Conservation (phyloP, 2,329 filamentous ascomycete species). For the Penicillium sp. region DNA sequence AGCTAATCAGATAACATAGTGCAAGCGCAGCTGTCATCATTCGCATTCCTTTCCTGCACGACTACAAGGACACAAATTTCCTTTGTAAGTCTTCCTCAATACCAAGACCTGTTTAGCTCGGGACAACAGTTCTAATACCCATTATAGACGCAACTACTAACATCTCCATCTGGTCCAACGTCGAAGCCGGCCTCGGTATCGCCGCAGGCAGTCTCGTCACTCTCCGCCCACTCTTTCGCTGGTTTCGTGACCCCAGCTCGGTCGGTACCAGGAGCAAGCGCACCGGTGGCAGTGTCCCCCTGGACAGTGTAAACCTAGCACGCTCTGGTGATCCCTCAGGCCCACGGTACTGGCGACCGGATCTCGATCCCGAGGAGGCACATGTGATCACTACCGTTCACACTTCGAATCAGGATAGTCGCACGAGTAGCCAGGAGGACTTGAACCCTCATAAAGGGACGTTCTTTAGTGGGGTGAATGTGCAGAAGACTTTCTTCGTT, state of each 20-base stretch:
- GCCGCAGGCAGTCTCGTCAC: slow-evolving; percentile 51
- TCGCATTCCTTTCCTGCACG: slow-evolving; percentile 36
- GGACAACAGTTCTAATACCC: slow-evolving; percentile 8
- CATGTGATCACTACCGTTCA: slow-evolving; percentile 31
- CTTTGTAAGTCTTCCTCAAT: slow-evolving; percentile 29
- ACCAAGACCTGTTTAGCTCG: no score
- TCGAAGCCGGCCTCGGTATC: slow-evolving; percentile 43
- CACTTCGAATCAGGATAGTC: slow-evolving; percentile 26
- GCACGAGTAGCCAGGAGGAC: slow-evolving; percentile 35
- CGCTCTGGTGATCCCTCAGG: slow-evolving; percentile 16
- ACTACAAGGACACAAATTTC: slow-evolving; percentile 33
- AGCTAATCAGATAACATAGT: slow-evolving; percentile 18
- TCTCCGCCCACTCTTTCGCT: slow-evolving; percentile 50
- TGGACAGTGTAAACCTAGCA: slow-evolving; percentile 29
- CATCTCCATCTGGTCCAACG: slow-evolving; percentile 44
- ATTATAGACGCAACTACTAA: slow-evolving; percentile 32
- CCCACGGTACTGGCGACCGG: slow-evolving; percentile 33
- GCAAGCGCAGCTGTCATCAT: slow-evolving; percentile 39
- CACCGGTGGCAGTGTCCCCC: slow-evolving; percentile 29
- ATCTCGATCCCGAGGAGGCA: slow-evolving; percentile 27
- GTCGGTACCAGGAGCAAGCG: slow-evolving; percentile 25
- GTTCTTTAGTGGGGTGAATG: slow-evolving; percentile 30
- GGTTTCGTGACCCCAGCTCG: slow-evolving; percentile 32
- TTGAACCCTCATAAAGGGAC: slow-evolving; percentile 28
- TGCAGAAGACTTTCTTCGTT: slow-evolving; percentile 36